phyloP scores from a whole-genome alignment of 2,329 filamentous ascomycete species.

The Fusarium hostae region DNA sequence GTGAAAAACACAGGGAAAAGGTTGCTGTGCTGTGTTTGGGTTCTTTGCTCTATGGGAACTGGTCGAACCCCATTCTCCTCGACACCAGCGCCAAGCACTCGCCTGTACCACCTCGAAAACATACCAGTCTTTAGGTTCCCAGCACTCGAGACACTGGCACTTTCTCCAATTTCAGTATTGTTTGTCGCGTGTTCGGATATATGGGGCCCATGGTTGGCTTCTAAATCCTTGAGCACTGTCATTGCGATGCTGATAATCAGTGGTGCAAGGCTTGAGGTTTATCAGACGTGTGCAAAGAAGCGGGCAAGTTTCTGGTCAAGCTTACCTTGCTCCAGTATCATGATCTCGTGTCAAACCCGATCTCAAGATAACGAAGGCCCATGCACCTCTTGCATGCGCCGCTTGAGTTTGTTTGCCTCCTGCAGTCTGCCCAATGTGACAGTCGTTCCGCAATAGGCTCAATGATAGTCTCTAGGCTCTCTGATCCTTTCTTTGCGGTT shows the following conservation, averaged over 20 bases:
- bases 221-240: constrained; percentile 13
- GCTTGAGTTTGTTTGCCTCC: not conserved
- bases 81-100: constrained; percentile 57
- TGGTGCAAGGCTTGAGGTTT: not conserved
- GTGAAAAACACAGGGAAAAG: constrained; percentile 72
- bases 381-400: not conserved
- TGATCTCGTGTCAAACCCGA: not conserved
- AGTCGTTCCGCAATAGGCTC: not conserved
- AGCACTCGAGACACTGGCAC: constrained; percentile 48
- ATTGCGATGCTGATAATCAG: not conserved
- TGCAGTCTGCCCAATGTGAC: not conserved
- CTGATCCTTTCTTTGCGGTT: not conserved
- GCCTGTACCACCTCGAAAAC: constrained; percentile 55
- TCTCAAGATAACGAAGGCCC: not conserved
- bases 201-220: constrained; percentile 8
- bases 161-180: not conserved
- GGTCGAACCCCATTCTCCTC: constrained; percentile 67
- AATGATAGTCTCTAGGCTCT: not conserved
- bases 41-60: constrained; percentile 64
- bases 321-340: not conserved
- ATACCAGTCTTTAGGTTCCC: constrained; percentile 42
- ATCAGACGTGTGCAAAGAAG: not conserved
- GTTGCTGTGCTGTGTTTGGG: constrained; percentile 62
- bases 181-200: not conserved
- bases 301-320: not conserved